These are phyloP conservation scores for Picea glauca DNA, from an alignment of 75 land plant species.

Conservation along the genomic window DNA sequence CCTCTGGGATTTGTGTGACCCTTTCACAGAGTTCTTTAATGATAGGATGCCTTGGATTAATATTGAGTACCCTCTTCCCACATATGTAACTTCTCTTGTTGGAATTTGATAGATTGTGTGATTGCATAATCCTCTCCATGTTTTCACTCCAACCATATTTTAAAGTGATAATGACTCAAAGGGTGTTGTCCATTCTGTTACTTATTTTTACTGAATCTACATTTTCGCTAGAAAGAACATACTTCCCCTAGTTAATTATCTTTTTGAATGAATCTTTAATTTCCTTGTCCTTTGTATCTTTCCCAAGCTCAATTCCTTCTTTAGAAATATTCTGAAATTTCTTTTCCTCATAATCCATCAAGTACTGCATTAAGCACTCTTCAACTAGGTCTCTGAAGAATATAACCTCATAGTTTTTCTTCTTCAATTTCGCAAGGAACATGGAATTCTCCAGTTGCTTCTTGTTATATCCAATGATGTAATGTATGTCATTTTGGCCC, in stretches of 20 bases:
- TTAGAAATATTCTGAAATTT: conserved; percentile 97
- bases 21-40: conserved; percentile 73
- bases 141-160: too few species aligned
- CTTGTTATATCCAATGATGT: conserved; percentile 84
- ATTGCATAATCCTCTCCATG: too few species aligned
- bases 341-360: conserved; percentile 97
- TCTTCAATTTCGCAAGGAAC: conserved; percentile 85
- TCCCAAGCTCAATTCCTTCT: conserved; percentile 91
- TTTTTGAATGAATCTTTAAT: conserved; percentile 85
- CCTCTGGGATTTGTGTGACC: conserved; percentile 67
- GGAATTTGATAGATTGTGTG: too few species aligned
- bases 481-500: conserved; percentile 91
- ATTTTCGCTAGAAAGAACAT: too few species aligned
- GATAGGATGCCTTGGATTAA: too few species aligned
- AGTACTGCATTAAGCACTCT: conserved; percentile 92
- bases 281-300: conserved; percentile 83
- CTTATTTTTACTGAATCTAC: too few species aligned
- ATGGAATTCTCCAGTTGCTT: conserved; percentile 94
- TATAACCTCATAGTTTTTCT: conserved; percentile 96
- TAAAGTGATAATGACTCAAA: too few species aligned
- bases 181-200: too few species aligned
- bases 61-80: too few species aligned
- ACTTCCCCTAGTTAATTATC: too few species aligned
- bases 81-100: too few species aligned
- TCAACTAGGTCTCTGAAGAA: conserved; percentile 98